Evolutionary conservation across 768 basidiomycete genomes (phyloP).

Genomic region (Myochromella boudieri): DNA sequence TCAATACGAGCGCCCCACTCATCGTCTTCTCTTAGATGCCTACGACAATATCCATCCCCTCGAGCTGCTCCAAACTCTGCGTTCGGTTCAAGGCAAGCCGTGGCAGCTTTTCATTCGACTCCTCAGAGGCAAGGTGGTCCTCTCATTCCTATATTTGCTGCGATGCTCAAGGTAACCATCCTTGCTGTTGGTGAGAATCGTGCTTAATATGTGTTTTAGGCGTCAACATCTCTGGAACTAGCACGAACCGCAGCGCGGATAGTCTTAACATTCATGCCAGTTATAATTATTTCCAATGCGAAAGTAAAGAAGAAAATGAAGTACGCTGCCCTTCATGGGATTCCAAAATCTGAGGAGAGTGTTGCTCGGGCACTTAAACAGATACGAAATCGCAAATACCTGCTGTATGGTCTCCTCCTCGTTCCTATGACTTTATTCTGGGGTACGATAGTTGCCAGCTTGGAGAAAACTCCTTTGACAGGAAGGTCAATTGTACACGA

Average conservation of each 20-base stretch:
- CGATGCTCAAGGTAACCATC: slow-evolving; percentile 58
- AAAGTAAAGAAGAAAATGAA: slow-evolving; percentile 51
- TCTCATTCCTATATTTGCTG: slow-evolving; percentile 54
- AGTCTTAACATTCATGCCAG: slow-evolving; percentile 72
- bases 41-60: background rate
- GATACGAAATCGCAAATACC: slow-evolving; percentile 47
- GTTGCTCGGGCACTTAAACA: slow-evolving; percentile 44
- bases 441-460: slow-evolving; percentile 67
- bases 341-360: slow-evolving; percentile 53
- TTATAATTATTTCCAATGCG: slow-evolving; percentile 60
- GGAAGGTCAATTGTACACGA: slow-evolving; percentile 59
- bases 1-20: slow-evolving; percentile 12
- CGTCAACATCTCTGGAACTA: slow-evolving; percentile 72
- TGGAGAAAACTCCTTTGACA: slow-evolving; percentile 82
- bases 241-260: slow-evolving; percentile 70
- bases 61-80: background rate
- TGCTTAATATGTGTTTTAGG: slow-evolving; percentile 36
- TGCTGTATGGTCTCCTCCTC: slow-evolving; percentile 56
- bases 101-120: slow-evolving; percentile 37
- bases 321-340: slow-evolving; percentile 48
- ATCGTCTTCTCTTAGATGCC: background rate
- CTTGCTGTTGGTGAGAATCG: background rate
- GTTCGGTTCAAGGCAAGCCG: slow-evolving; percentile 2
- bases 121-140: slow-evolving; percentile 33
- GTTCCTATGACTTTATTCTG: slow-evolving; percentile 64